Base-by-base conservation (phyloP, 345 rosid genomes). In the Pseudoturritis turrita region DNA sequence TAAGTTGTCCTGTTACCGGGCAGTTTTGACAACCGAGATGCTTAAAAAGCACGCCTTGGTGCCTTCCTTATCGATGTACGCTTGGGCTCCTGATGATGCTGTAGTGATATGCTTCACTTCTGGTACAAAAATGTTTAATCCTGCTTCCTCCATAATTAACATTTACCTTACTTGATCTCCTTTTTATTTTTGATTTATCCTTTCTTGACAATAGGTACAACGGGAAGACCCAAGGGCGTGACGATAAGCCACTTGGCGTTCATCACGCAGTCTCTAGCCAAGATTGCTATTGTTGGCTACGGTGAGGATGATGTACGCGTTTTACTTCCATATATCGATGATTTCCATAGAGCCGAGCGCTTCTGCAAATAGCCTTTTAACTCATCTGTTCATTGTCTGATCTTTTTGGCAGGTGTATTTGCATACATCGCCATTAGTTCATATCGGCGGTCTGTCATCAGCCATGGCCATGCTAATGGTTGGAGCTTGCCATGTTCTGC, bases 381-480 rank as follows among this genome's bases (percentile, higher is more conserved):
- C 29, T 58, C 54, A 65, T 61, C 17, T 73, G 7, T 19, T 74
- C 41, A 22, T 17, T 0, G 25, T 22, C 21, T 0, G 0, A 3
- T 22, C 4, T 22, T 39, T 2, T 12, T 44, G 75, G 49, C 89
- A 87, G 98, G 92, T 94, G 62, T 91, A 91, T 71, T 81, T 94
- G 82, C 97, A 84, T 72, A 82, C 89, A 71, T 79, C 95, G 70
- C 95, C 97, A 31, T 62, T 91, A 57, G 83, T 96, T 81, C 98
- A 91, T 75, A 88, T 91, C 14, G 98, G 95, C 7, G 97, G 92
- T 77, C 70, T 94, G 46, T 94, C 96, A 18, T 90, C 95, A 25
- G 98, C 90, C 19, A 73, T 89, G 84, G 83, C 96, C 50, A 90
- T 94, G 95, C 79, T 90, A 75, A 90, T 90, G 96, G 84, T 85